Evolutionary conservation across 345 rosid genomes (phyloP).

Genomic region (Eucalyptus pauciflora): DNA sequence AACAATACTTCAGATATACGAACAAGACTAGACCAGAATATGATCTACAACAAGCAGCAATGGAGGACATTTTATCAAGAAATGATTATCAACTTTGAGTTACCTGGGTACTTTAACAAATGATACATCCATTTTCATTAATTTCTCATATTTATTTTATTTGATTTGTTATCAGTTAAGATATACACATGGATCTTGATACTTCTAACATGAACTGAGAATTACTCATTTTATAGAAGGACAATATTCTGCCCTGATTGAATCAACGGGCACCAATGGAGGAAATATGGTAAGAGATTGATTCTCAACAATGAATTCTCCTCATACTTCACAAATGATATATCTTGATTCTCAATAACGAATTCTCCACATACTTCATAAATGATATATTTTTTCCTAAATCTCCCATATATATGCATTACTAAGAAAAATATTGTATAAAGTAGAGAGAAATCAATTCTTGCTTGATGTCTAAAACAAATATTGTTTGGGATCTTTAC

Average conservation of each 20-base stretch:
- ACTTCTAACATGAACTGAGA: too few species aligned
- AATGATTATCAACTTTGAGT: constrained; percentile 16
- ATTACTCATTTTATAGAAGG: too few species aligned
- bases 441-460: not conserved
- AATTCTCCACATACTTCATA: constrained; percentile 14
- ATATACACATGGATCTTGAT: too few species aligned
- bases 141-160: too few species aligned
- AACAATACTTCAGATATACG: not conserved
- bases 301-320: not conserved
- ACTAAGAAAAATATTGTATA: not conserved
- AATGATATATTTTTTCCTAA: not conserved
- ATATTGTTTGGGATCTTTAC: not conserved
- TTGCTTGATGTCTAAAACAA: not conserved
- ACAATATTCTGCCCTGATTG: too few species aligned
- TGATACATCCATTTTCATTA: not conserved
- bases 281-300: too few species aligned
- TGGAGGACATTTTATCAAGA: constrained; percentile 55
- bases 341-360: too few species aligned
- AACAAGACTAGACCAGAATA: constrained; percentile 1
- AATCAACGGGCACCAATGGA: too few species aligned
- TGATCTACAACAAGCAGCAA: constrained; percentile 20
- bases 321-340: too few species aligned
- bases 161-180: too few species aligned
- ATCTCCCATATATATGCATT: not conserved
- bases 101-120: constrained; percentile 13